Base-by-base conservation (phyloP, 345 rosid genomes). In the Cardiospermum halicacabum region DNA sequence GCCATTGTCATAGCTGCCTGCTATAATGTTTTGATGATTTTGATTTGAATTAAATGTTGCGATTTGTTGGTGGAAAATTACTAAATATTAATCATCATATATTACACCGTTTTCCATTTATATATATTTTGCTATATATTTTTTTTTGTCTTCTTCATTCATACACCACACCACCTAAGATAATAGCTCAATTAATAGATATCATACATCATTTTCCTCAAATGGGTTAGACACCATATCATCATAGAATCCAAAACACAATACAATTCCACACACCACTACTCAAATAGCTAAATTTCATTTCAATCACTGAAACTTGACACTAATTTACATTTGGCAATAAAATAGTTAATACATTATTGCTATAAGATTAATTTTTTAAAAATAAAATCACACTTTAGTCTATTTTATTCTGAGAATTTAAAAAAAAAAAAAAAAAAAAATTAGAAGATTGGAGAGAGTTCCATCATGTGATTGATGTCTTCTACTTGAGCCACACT, bases 391-490 rank as follows among this genome's bases (percentile, higher is more conserved):
- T n/a, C n/a, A n/a, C 71, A 13, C 53, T 13, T 53, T 65, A 48
- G 22, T 8, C 56, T 60, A 8, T 58, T 34, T 51, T 24, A 40
- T 21, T 59, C 11, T 32, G 25, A 40, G 32, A 72, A 67, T 26
- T 48, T 48, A 64, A 58, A 71, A 43, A 66, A 53, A 21, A 27
- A 34, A 50, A 31, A 56, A 16, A 40, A 25, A 27, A 37, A 49
- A 58, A 55, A 69, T 79, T 75, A 86, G 75, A 78, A 81, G 22
- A 83, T 81, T 30, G 83, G 71, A 60, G 85, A 74, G 34, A 88
- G 78, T 39, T 83, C 88, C 82, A 80, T 74, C 80, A 82, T 78
- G 57, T 78, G 87, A 59, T 68, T 78, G 65, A 88, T 83, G 78
- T 85, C 89, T 54, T 80, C 83, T 36, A 76, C 84, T 64, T 80